Evolutionary conservation across 1,139 yeast species (phyloP), one percentile per base, ranked within the genome.

Genomic region (Scheffersomyces cryptocercus): DNA sequence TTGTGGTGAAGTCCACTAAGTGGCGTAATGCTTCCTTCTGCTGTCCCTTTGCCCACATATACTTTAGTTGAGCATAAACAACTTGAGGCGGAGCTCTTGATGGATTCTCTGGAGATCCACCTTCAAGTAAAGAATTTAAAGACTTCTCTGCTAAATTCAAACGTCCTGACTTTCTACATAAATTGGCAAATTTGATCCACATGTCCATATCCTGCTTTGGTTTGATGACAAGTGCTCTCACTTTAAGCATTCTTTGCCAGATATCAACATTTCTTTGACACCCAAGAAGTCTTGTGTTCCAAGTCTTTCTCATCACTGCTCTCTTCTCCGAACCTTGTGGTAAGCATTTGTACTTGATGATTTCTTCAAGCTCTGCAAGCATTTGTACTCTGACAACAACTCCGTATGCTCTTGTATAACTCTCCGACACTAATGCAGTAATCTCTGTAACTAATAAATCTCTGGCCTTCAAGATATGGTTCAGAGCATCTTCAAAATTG

Each of bases 121-220:
- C 84, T 52, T 82, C 95, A 28, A 89, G 65, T 44, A 95, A 71
- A 5, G 85, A 79, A 53, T 88, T 88, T 50, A 95, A 73, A 0
- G 97, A 88, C 61, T 91, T 90, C 58, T 93, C 98, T 1, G 99
- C 97, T 48, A 95, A 70, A 13, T 95, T 95, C 53, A 90, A 71
- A 51, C 99, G 75, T 3, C 97, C 97, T 10, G 97, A 87, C 64
- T 93, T 95, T 51, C 99, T 79, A 61, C 99, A 91, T 46, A 95
- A 73, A 56, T 95, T 93, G 28, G 99, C 98, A 75, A 93, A 95
- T 62, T 93, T 91, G 55, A 95, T 93, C 97, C 98, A 90, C 82
- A 91, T 89, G 48, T 89, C 95, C 95, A 91, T 88, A 62, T 95
- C 98, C 57, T 93, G 96, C 54, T 91, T 88, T 1, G 99, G 99